phyloP scores from a whole-genome alignment of 2,329 filamentous ascomycete species.

The Colletotrichum chlorophyti region DNA sequence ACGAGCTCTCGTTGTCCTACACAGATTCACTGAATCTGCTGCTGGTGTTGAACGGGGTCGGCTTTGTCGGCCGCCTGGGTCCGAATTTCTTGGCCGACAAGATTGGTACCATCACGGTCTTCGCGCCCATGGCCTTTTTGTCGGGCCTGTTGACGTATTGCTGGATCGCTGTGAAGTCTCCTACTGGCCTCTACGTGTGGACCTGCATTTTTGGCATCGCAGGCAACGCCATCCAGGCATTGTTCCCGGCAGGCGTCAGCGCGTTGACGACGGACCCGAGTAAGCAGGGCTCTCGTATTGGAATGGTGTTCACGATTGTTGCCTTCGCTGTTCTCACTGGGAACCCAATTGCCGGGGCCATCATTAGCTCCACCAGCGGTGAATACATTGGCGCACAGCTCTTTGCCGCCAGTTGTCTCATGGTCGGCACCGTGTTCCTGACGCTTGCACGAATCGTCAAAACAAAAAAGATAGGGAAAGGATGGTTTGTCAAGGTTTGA shows the following conservation, averaged over 20 bases:
- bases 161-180: slow-evolving; percentile 64
- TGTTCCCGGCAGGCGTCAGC: slow-evolving; percentile 70
- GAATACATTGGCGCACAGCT: slow-evolving; percentile 54
- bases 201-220: slow-evolving; percentile 68
- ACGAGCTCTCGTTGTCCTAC: slow-evolving; percentile 51
- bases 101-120: slow-evolving; percentile 65
- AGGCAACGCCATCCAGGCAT: slow-evolving; percentile 67
- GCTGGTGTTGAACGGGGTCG: slow-evolving; percentile 70
- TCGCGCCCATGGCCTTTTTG: slow-evolving; percentile 53
- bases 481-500: slow-evolving; percentile 49
- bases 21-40: slow-evolving; percentile 64
- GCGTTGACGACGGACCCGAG: slow-evolving; percentile 58
- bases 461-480: slow-evolving; percentile 43
- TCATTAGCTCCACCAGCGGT: slow-evolving; percentile 50
- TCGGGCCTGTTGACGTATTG: slow-evolving; percentile 54
- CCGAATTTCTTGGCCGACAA: slow-evolving; percentile 66
- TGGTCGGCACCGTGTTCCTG: slow-evolving; percentile 49
- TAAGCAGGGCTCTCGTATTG: slow-evolving; percentile 61
- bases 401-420: slow-evolving; percentile 52
- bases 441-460: slow-evolving; percentile 44
- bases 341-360: slow-evolving; percentile 57
- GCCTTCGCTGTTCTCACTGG: slow-evolving; percentile 61
- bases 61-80: slow-evolving; percentile 62
- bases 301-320: slow-evolving; percentile 64
- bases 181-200: slow-evolving; percentile 66